phyloP scores from a whole-genome alignment of 495 filamentous ascomycete species.

The Annulohypoxylon moriforme region DNA sequence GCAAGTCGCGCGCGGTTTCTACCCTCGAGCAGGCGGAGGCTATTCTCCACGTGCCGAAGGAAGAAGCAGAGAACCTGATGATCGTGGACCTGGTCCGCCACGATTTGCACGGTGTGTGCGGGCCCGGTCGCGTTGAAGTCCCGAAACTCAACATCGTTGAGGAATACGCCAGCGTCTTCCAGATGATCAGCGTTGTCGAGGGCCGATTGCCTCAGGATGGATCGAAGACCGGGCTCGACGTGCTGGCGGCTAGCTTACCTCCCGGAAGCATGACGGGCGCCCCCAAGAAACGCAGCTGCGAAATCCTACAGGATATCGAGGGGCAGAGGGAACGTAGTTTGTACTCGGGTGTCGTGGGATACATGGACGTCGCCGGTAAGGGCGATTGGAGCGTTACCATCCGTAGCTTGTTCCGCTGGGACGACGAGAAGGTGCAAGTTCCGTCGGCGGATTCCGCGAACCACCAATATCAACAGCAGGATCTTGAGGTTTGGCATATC shows the following conservation, averaged over 20 bases:
- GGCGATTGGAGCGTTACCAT: slow-evolving; percentile 93
- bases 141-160: slow-evolving; percentile 82
- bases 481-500: slow-evolving; percentile 75
- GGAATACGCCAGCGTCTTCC: slow-evolving; percentile 88
- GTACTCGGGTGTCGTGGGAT: slow-evolving; percentile 91
- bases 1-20: slow-evolving; percentile 66
- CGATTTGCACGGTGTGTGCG: slow-evolving; percentile 85
- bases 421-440: slow-evolving; percentile 56
- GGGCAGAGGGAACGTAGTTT: slow-evolving; percentile 71
- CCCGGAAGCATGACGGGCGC: slow-evolving; percentile 97
- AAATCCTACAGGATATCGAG: slow-evolving; percentile 80
- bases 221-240: slow-evolving; percentile 73
- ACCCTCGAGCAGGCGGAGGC: slow-evolving; percentile 74
- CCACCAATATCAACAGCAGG: slow-evolving; percentile 30
- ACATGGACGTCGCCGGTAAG: slow-evolving; percentile 83
- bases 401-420: slow-evolving; percentile 77
- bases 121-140: slow-evolving; percentile 73
- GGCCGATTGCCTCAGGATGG: slow-evolving; percentile 66
- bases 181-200: slow-evolving; percentile 89
- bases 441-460: not conserved
- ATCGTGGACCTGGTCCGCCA: slow-evolving; percentile 95
- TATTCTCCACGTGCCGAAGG: slow-evolving; percentile 82
- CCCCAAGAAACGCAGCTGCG: slow-evolving; percentile 88
- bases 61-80: slow-evolving; percentile 97
- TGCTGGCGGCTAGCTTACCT: slow-evolving; percentile 80